Evolutionary conservation across 106 monocot species (phyloP), one percentile per base, ranked within the genome.

Genomic region (Dioscorea alata): DNA sequence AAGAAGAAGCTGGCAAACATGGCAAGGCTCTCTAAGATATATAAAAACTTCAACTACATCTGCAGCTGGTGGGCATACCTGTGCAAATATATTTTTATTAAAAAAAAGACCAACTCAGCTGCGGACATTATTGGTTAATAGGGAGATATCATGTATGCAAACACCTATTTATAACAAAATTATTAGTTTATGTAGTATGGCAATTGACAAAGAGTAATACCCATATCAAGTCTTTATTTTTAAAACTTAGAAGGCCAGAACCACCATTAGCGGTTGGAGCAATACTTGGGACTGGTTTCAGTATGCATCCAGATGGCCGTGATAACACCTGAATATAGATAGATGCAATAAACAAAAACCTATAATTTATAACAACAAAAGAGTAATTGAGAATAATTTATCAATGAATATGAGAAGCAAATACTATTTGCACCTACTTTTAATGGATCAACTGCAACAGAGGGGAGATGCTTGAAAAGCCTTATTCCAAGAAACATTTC

Each of bases 401-500:
- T 54, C 7, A 54, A 54, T 13, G 54, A 8, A 5, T 5, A 54
- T 49, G 22, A 52, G 51, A 54, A 42, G 5, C 28, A 54, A 54
- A 4, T 48, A 58, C n/a, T 15, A 68, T 35, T 42, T 62, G 52
- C 52, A 63, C 83, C 20, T 85, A 99, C 99, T 80, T 90, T 81
- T 35, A 93, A 70, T 78, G 99, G 93, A 80, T 79, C 70, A 67
- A 93, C 25, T 48, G 93, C 63, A 62, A 87, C 79, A n/a, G 99
- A 99, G 56, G 93, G 99, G 42, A 99, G 85, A 80, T 99, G 88
- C 69, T 93, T 99, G 73, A 93, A 99, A 53, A 99, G 85, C 79
- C 93, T 87, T 71, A 86, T 76, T 66, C 99, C 99, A 73, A 99
- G 90, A 70, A 99, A 90, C 99, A 99, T 93, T 53, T 99, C 99